A percentile compares a stretch with the other conserved stretches of the same genome.
These are phyloP conservation scores for Ogataea polymorpha DNA, from an alignment of 805 yeast genomes.

Conservation along the genomic window DNA sequence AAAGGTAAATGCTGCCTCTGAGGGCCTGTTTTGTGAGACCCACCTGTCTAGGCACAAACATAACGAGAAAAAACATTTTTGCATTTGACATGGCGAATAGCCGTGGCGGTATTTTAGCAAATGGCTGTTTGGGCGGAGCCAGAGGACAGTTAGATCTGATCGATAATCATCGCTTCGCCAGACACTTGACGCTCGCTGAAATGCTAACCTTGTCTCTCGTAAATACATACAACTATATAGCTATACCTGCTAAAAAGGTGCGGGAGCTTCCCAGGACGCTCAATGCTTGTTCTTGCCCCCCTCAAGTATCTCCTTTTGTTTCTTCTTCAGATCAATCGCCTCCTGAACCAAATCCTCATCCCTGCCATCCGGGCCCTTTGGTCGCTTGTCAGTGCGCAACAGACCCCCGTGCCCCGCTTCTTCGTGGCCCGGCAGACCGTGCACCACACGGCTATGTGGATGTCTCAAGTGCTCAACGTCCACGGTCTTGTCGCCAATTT, in stretches of 20 bases:
- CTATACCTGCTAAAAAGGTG: too few relatives aligned
- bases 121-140: too few relatives aligned
- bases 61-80: neutral
- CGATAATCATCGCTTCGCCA: too few relatives aligned
- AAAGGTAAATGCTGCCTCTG: slow-evolving; percentile 1
- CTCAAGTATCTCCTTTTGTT: neutral
- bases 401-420: slow-evolving; percentile 3
- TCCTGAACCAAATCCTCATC: neutral
- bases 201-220: too few relatives aligned
- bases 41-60: slow-evolving; percentile 5
- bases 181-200: too few relatives aligned
- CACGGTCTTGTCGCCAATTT: slow-evolving; percentile 10
- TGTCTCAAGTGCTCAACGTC: slow-evolving; percentile 2
- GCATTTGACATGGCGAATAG: too few relatives aligned
- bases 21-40: slow-evolving; percentile 16
- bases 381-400: slow-evolving; percentile 8
- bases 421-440: neutral
- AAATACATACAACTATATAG: too few relatives aligned
- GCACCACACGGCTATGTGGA: slow-evolving; percentile 2
- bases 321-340: neutral
- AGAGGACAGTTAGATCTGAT: too few relatives aligned
- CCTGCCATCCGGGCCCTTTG: neutral
- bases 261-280: neutral
- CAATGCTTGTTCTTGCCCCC: neutral
- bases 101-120: too few relatives aligned